Conservation (phyloP, 257 asterid genomes). For the Solanum microdontum region DNA sequence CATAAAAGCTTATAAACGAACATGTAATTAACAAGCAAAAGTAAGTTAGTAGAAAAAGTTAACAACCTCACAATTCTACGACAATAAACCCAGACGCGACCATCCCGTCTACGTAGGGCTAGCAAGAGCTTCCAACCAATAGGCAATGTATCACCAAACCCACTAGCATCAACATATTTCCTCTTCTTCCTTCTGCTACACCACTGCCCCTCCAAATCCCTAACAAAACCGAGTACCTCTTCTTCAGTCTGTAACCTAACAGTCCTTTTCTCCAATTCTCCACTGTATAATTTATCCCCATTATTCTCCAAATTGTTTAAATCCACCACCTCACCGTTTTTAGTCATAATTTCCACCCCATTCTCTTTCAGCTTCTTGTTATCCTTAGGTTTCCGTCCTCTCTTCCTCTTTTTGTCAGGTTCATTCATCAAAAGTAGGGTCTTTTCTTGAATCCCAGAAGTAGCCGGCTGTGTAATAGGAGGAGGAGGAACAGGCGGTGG, state of each 20-base stretch:
- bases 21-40: background rate
- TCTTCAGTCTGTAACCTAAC: constrained; percentile 62
- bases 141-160: constrained; percentile 55
- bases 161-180: constrained; percentile 68
- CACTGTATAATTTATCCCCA: constrained; percentile 56
- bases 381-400: constrained; percentile 22
- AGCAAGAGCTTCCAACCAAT: constrained; percentile 82
- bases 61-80: constrained; percentile 67
- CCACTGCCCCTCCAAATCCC: constrained; percentile 81
- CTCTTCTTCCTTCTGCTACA: constrained; percentile 90
- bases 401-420: constrained; percentile 28
- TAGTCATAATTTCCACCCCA: constrained; percentile 43
- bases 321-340: constrained; percentile 54
- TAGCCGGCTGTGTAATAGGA: constrained; percentile 12
- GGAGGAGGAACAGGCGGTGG: constrained; percentile 32
- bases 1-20: background rate
- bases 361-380: constrained; percentile 22
- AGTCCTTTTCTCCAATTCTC: constrained; percentile 58
- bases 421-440: constrained; percentile 18
- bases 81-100: constrained; percentile 58
- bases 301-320: constrained; percentile 40
- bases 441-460: constrained; percentile 25
- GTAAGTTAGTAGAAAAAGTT: background rate
- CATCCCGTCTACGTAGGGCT: constrained; percentile 69
- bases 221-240: constrained; percentile 45